These are phyloP conservation scores for Microstegium vimineum DNA, from an alignment of 176 grass and related monocot species.

Conservation along the genomic window DNA sequence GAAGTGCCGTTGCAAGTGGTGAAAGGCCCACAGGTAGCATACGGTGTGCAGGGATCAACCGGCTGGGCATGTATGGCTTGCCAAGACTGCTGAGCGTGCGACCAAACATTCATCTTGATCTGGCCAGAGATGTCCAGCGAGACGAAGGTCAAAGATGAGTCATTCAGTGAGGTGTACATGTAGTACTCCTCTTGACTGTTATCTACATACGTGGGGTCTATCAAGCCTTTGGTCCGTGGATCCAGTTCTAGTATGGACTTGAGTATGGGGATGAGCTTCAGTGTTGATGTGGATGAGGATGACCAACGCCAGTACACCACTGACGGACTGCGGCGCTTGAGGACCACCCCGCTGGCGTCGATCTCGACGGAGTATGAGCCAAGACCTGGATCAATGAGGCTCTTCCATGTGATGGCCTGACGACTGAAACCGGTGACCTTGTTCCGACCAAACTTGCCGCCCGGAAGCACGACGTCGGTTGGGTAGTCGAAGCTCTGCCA, in stretches of 20 bases:
- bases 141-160: constrained; percentile 10
- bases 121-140: constrained; percentile 40
- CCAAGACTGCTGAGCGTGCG: constrained; percentile 24
- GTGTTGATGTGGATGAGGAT: constrained; percentile 29
- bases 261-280: constrained; percentile 27
- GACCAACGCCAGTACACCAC: constrained; percentile 6
- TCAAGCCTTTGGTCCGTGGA: constrained; percentile 20
- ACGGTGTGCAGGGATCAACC: constrained; percentile 27
- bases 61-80: constrained; percentile 31
- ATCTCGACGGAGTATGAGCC: constrained; percentile 35
- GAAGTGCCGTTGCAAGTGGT: constrained; percentile 41
- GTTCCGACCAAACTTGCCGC: constrained; percentile 48
- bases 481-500: constrained; percentile 31
- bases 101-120: constrained; percentile 39
- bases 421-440: constrained; percentile 24
- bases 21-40: constrained; percentile 49
- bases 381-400: constrained; percentile 25
- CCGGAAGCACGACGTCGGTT: constrained; percentile 8
- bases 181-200: constrained; percentile 37
- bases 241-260: not conserved
- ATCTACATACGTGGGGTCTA: constrained; percentile 23
- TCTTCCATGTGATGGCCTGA: not conserved
- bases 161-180: constrained; percentile 39
- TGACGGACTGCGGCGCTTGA: not conserved
- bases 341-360: not conserved